Evolutionary conservation across 176 grass and related monocot genomes (phyloP).

Genomic region (Dendrocalamus sinicus): DNA sequence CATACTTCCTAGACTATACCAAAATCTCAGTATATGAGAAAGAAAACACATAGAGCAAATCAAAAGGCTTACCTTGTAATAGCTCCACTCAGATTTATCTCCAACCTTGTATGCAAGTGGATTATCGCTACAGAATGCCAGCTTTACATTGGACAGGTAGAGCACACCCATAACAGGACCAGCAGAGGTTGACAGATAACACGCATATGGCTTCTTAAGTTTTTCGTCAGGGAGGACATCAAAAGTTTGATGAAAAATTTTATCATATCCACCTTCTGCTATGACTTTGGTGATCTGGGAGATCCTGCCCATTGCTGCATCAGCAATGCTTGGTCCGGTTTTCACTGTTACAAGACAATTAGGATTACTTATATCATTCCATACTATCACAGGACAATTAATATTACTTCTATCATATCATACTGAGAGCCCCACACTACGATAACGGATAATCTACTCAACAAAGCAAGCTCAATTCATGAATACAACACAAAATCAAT

Average conservation of each 20-base stretch:
- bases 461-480: neutral
- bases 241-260: constrained; percentile 95
- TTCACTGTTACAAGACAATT: constrained; percentile 70
- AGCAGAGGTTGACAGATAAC: constrained; percentile 93
- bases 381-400: constrained; percentile 45
- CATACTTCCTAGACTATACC: neutral
- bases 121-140: constrained; percentile 95
- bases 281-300: constrained; percentile 95
- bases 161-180: constrained; percentile 97
- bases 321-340: constrained; percentile 93
- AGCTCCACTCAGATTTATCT: constrained; percentile 92
- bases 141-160: constrained; percentile 82
- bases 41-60: constrained; percentile 20
- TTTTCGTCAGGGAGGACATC: constrained; percentile 77
- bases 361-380: neutral
- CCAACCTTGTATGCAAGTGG: constrained; percentile 88
- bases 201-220: constrained; percentile 81
- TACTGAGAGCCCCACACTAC: neutral
- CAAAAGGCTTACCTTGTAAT: constrained; percentile 81
- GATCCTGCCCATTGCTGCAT: constrained; percentile 93
- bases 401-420: neutral
- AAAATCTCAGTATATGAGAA: neutral
- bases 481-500: neutral
- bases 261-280: constrained; percentile 97
- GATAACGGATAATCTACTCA: neutral